These are phyloP conservation scores for Lipomyces orientalis DNA, from an alignment of 805 yeast species.

Conservation along the genomic window DNA sequence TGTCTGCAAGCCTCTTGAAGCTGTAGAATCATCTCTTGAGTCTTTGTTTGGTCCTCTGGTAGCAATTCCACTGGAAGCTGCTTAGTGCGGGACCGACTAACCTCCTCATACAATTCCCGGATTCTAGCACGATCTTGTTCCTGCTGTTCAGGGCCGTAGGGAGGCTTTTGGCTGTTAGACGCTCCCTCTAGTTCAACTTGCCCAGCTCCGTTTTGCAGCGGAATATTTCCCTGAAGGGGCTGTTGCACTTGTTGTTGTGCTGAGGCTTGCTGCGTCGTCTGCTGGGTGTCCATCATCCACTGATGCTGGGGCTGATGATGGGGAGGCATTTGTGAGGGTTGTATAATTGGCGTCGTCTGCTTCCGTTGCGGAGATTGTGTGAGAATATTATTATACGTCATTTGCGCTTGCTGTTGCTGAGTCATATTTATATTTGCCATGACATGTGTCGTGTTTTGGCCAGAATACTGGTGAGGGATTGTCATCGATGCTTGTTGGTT, in stretches of 20 bases:
- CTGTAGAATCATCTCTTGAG: slow-evolving; percentile 16
- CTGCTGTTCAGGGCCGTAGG: slow-evolving; percentile 23
- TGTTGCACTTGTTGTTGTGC: neutral
- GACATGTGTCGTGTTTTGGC: slow-evolving; percentile 21
- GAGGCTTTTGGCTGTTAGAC: slow-evolving; percentile 3
- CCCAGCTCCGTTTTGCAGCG: neutral
- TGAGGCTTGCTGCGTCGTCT: neutral
- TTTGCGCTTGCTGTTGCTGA: slow-evolving; percentile 11
- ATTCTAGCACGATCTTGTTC: slow-evolving; percentile 23
- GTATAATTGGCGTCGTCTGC: slow-evolving; percentile 17
- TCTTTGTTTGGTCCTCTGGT: slow-evolving; percentile 22
- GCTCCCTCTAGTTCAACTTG: neutral
- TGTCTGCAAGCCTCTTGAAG: slow-evolving; percentile 33
- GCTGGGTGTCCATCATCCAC: slow-evolving; percentile 12
- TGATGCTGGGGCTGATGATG: slow-evolving; percentile 19
- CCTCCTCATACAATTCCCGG: slow-evolving; percentile 26
- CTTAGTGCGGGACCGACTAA: slow-evolving; percentile 18
- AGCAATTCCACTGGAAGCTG: slow-evolving; percentile 23
- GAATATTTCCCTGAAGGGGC: slow-evolving; percentile 1
- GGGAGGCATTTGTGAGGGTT: slow-evolving; percentile 16
- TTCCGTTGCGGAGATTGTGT: slow-evolving; percentile 22
- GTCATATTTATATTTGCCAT: slow-evolving; percentile 13
- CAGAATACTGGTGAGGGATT: slow-evolving; percentile 27
- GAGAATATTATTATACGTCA: slow-evolving; percentile 10
- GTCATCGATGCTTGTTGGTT: slow-evolving; percentile 25